These are phyloP conservation scores for Nicotiana otophora DNA, from an alignment of 257 asterid genomes.

Conservation along the genomic window DNA sequence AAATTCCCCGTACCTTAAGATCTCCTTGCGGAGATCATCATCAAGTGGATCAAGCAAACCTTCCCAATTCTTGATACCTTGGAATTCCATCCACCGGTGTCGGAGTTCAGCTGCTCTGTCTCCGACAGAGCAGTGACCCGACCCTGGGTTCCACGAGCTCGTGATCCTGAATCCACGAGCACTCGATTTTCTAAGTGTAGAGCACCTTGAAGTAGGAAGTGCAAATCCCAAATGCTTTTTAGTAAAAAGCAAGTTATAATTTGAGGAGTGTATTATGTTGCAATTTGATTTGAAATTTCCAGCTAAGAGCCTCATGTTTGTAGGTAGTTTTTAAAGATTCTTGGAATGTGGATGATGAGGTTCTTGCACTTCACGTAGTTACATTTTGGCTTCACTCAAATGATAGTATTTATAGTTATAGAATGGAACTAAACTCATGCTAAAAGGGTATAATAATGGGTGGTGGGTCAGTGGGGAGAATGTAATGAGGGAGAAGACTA, in stretches of 20 bases:
- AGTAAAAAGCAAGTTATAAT: neutral
- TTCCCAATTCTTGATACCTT: constrained; percentile 90
- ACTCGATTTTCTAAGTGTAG: neutral
- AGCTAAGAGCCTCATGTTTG: neutral
- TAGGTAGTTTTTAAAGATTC: neutral
- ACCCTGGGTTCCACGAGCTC: neutral
- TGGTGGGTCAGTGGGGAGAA: too few species aligned
- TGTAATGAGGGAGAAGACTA: too few species aligned
- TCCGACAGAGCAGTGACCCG: neutral
- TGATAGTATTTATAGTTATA: neutral
- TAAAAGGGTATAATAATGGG: too few species aligned
- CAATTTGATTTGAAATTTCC: neutral
- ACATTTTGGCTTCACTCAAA: neutral
- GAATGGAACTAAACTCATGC: too few species aligned
- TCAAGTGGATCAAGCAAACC: constrained; percentile 88
- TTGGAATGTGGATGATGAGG: neutral
- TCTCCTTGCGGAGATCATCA: constrained; percentile 60
- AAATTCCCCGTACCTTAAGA: constrained; percentile 69
- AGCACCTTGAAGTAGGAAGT: neutral
- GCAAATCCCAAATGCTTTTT: neutral
- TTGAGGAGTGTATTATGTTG: neutral
- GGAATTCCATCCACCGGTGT: constrained; percentile 74
- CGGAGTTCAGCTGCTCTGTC: neutral
- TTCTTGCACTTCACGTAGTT: neutral
- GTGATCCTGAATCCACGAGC: neutral